Evolutionary conservation across 2,329 filamentous ascomycete species (phyloP).

Genomic region (Chrysosporium queenslandicum): DNA sequence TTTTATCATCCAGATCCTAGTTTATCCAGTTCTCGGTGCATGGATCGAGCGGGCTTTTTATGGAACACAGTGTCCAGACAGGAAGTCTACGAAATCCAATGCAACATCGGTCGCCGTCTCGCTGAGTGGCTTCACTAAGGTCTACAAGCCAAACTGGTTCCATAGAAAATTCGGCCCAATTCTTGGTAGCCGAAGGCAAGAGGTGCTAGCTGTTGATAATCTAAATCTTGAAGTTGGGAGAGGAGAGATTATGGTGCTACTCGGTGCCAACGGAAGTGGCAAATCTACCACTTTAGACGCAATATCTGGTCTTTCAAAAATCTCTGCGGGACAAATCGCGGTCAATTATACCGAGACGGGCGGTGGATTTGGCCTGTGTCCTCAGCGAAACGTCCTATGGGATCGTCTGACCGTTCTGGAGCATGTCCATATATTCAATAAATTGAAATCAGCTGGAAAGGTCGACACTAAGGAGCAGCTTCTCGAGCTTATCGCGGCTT

Average conservation of each 20-base stretch:
- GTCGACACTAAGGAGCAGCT: slow-evolving; percentile 51
- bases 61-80: slow-evolving; percentile 53
- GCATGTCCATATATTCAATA: slow-evolving; percentile 75
- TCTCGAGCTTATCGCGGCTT: slow-evolving; percentile 52
- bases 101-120: slow-evolving; percentile 49
- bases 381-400: slow-evolving; percentile 92
- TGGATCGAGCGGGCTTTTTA: slow-evolving; percentile 64
- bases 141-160: slow-evolving; percentile 59
- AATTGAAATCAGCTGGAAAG: slow-evolving; percentile 57
- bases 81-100: slow-evolving; percentile 18
- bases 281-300: slow-evolving; percentile 85
- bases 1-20: slow-evolving; percentile 63
- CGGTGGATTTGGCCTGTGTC: slow-evolving; percentile 74
- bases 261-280: slow-evolving; percentile 82
- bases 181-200: slow-evolving; percentile 46
- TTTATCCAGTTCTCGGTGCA: slow-evolving; percentile 66
- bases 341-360: slow-evolving; percentile 69
- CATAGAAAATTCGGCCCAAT: slow-evolving; percentile 31
- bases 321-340: slow-evolving; percentile 65
- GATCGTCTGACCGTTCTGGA: slow-evolving; percentile 77
- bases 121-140: slow-evolving; percentile 64
- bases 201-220: slow-evolving; percentile 67
- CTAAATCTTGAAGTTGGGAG: slow-evolving; percentile 60
- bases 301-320: slow-evolving; percentile 69
- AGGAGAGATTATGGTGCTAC: slow-evolving; percentile 74